Percentiles rank a stretch among this genome's conserved stretches.
These are phyloP conservation scores for Ambrosia hybrid DNA, from an alignment of 140 eudicot species.

Conservation along the genomic window DNA sequence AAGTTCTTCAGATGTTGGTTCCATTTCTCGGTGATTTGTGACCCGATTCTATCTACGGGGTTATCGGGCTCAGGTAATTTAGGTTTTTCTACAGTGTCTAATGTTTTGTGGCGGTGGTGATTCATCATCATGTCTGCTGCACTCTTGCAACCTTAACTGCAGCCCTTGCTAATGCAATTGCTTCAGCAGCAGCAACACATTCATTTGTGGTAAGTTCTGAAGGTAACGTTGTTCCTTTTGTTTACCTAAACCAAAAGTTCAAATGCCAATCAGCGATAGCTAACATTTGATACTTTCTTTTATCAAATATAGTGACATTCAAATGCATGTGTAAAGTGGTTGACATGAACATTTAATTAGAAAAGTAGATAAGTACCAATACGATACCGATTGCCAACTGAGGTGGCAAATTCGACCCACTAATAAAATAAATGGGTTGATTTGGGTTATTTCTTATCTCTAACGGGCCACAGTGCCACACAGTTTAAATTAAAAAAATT, in stretches of 20 bases:
- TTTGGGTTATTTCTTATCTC: not conserved
- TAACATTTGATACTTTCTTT: no score
- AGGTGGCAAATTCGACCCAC: no score
- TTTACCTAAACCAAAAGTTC: constrained; percentile 43
- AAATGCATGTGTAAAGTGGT: no score
- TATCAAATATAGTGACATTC: no score
- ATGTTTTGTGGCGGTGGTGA: constrained; percentile 27
- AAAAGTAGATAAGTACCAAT: no score
- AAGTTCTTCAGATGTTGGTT: constrained; percentile 70
- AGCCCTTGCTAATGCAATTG: constrained; percentile 80
- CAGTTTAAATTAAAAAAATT: no score
- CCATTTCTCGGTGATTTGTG: constrained; percentile 41
- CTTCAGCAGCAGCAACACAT: constrained; percentile 92
- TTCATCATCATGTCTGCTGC: constrained; percentile 69
- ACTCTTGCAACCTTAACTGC: constrained; percentile 72
- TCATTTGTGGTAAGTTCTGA: constrained; percentile 58
- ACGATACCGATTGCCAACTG: no score
- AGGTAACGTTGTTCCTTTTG: constrained; percentile 46
- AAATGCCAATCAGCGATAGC: not conserved
- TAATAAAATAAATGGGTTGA: not conserved
- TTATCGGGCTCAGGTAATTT: constrained; percentile 35
- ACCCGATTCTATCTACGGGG: constrained; percentile 16
- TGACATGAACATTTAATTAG: no score
- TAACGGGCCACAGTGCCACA: no score
- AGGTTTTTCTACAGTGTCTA: constrained; percentile 24